Evolutionary conservation across 352 stramenopile species (phyloP), one percentile per base, ranked within the genome.

Genomic region (Globisporangium yorkense): DNA sequence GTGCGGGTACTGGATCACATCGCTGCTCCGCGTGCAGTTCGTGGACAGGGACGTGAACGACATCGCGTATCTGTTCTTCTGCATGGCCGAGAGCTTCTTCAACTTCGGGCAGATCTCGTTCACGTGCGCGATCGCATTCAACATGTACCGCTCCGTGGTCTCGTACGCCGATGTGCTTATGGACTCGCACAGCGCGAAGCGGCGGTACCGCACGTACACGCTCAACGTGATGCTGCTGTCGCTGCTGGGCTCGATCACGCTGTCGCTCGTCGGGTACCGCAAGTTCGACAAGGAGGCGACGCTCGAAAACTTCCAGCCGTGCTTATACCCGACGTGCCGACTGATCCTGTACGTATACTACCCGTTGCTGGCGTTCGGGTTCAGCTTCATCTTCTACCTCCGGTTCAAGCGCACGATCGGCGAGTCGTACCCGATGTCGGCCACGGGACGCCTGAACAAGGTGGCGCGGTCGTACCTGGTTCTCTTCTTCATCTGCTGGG

Each of bases 321-420:
- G 77, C 21, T 63, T 89, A 9, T 86, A 89, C 63, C 70, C 71
- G 50, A 87, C 77, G 48, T 88, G 80, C 41, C 73, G 77, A 0
- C 68, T 83, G 18, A 88, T 89, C 56, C 62, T 89, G 63, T 89
- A 89, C 64, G 75, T 89, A 39, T 89, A 88, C 64, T 89, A 87
- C 56, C 80, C 80, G 51, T 63, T 89, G 47, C 51, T 89, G 46
- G 80, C 77, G 9, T 89, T 89, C 54, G 72, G 65, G 18, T 88
- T 88, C 65, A 88, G 84, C 60, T 87, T 88, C 47, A 82, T 89
- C 46, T 88, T 89, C 48, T 89, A 89, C 70, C 51, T 87, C 48
- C 80, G 80, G 7, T 89, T 89, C 54, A 88, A 87, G 62, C 77
- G 77, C 24, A 88, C 75, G 18, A 89, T 89, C 52, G 80, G 80